phyloP scores from a whole-genome alignment of 805 yeast species.

The Yamadazyma insecticola region DNA sequence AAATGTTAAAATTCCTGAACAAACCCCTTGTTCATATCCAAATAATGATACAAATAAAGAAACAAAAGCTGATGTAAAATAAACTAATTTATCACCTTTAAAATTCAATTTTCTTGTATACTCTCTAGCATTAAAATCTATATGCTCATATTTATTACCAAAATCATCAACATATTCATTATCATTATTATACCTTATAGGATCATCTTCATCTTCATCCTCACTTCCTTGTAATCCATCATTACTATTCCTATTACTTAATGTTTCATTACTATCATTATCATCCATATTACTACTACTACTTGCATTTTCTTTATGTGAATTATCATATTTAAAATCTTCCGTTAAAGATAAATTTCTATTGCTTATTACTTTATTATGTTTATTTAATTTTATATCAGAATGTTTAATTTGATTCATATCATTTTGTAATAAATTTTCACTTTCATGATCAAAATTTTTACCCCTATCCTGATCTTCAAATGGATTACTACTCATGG shows the following conservation, averaged over 20 bases:
- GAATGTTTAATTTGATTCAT: too few relatives aligned
- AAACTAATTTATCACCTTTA: slow-evolving; percentile 37
- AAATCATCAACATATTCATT: slow-evolving; percentile 21
- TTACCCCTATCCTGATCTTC: too few relatives aligned
- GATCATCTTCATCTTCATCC: slow-evolving; percentile 13
- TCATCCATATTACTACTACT: slow-evolving; percentile 3
- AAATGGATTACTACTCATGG: too few relatives aligned
- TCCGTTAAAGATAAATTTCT: slow-evolving; percentile 9
- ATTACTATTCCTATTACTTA: neutral
- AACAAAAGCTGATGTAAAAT: slow-evolving; percentile 42
- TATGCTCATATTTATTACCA: slow-evolving; percentile 31
- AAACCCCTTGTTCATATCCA: slow-evolving; percentile 67
- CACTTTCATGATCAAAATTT: too few relatives aligned
- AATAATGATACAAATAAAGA: slow-evolving; percentile 39
- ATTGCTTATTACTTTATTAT: slow-evolving; percentile 11
- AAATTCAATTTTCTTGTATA: slow-evolving; percentile 29
- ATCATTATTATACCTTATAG: slow-evolving; percentile 10
- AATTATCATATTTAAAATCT: slow-evolving; percentile 7
- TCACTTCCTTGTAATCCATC: too few relatives aligned
- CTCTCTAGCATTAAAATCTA: slow-evolving; percentile 30
- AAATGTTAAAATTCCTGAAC: slow-evolving; percentile 81
- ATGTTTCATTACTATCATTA: slow-evolving; percentile 1
- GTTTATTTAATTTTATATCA: too few relatives aligned
- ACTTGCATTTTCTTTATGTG: slow-evolving; percentile 6
- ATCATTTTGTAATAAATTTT: too few relatives aligned